Percentiles rank a stretch among this genome's conserved stretches.
These are phyloP conservation scores for Entomophthora muscae DNA, from an alignment of 371 early-diverging fungal species.

Conservation along the genomic window DNA sequence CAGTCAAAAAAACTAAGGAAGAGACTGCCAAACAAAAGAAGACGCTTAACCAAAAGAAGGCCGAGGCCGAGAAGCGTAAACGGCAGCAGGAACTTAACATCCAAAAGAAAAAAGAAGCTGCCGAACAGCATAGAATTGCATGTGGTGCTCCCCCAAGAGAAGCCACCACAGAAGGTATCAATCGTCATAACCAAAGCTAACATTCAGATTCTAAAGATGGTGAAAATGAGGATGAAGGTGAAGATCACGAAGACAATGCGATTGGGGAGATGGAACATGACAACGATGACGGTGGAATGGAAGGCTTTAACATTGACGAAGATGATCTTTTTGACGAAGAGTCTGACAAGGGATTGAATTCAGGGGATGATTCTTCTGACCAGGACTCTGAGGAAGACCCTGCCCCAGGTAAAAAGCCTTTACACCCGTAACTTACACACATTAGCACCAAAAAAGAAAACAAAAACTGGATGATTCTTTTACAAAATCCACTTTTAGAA, in stretches of 20 bases:
- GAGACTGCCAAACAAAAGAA: slow-evolving; percentile 42
- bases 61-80: slow-evolving; percentile 46
- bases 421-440: not conserved
- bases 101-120: slow-evolving; percentile 38
- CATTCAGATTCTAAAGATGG: not conserved
- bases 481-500: not conserved
- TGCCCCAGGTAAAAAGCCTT: not conserved
- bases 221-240: slow-evolving; percentile 12
- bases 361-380: slow-evolving; percentile 12
- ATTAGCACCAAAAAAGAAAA: not conserved
- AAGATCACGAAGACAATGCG: no score
- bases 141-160: slow-evolving; percentile 13
- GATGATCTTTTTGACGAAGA: slow-evolving; percentile 9
- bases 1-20: slow-evolving; percentile 46
- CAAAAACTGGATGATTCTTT: not conserved
- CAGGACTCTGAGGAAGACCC: no score
- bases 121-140: slow-evolving; percentile 21
- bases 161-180: not conserved
- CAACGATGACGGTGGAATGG: not conserved
- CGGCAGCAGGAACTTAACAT: slow-evolving; percentile 69
- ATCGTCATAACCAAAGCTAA: not conserved
- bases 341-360: slow-evolving; percentile 11
- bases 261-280: no score
- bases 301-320: not conserved
- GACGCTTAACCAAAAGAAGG: slow-evolving; percentile 29